Evolutionary conservation across 2,329 filamentous ascomycete genomes (phyloP).

Genomic region (Amylocarpus encephaloides): DNA sequence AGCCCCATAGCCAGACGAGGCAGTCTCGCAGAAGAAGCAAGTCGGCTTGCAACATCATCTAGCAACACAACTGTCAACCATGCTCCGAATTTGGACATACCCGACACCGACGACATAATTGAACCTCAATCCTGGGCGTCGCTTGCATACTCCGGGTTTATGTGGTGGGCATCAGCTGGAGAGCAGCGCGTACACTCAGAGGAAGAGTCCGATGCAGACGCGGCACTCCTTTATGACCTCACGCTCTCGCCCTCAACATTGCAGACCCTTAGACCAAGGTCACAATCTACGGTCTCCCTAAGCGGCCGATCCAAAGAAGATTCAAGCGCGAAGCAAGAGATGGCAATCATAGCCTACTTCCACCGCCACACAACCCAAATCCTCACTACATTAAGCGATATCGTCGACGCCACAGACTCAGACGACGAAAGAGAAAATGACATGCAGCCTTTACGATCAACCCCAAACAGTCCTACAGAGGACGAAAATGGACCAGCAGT

Average conservation of each 20-base stretch:
- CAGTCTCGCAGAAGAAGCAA: slow-evolving; percentile 17
- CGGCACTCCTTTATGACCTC: slow-evolving; percentile 49
- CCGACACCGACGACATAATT: slow-evolving; percentile 46
- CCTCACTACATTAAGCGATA: slow-evolving; percentile 53
- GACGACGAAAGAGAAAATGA: slow-evolving; percentile 33
- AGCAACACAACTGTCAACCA: slow-evolving; percentile 27
- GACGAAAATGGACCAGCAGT: slow-evolving; percentile 33
- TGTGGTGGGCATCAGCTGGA: slow-evolving; percentile 85
- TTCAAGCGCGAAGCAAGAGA: slow-evolving; percentile 46
- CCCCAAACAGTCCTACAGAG: slow-evolving; percentile 43
- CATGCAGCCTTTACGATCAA: slow-evolving; percentile 41
- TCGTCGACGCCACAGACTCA: slow-evolving; percentile 44
- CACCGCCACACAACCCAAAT: slow-evolving; percentile 66
- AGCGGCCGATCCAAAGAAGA: slow-evolving; percentile 24
- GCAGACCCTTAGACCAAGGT: slow-evolving; percentile 11
- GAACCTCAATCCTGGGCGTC: slow-evolving; percentile 64
- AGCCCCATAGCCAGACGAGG: slow-evolving; percentile 13
- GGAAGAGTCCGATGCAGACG: slow-evolving; percentile 52
- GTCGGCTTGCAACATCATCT: slow-evolving; percentile 22
- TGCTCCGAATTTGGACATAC: slow-evolving; percentile 39
- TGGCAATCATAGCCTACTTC: slow-evolving; percentile 74
- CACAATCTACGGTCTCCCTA: slow-evolving; percentile 37
- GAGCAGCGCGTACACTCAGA: slow-evolving; percentile 60
- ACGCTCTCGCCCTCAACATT: slow-evolving; percentile 30
- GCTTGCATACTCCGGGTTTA: slow-evolving; percentile 74